Percentiles rank a stretch among this genome's conserved stretches.
Evolutionary conservation across 2,329 filamentous ascomycete species (phyloP).

Genomic region (Blastomyces emzantsi): DNA sequence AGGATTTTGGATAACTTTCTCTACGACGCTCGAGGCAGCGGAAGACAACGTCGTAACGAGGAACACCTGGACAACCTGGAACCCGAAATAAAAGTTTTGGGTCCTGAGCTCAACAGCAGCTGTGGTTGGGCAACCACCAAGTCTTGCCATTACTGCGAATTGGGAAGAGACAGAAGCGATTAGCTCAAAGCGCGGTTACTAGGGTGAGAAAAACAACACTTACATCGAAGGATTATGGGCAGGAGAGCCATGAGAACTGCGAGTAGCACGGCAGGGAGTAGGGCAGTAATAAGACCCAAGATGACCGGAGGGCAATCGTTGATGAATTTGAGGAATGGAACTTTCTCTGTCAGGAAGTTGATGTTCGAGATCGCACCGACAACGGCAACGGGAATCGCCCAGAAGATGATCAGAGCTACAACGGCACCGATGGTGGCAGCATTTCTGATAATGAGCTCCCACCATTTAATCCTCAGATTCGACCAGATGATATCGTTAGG

Average conservation of each 20-base stretch:
- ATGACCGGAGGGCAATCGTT: constrained; percentile 60
- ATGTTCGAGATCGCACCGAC: constrained; percentile 86
- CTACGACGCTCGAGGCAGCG: constrained; percentile 61
- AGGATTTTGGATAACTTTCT: constrained; percentile 56
- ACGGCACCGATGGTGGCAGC: constrained; percentile 64
- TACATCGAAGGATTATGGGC: constrained; percentile 68
- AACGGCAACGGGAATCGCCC: constrained; percentile 65
- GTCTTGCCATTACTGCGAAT: constrained; percentile 59
- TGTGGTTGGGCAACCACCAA: constrained; percentile 69
- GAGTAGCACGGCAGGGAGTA: constrained; percentile 70
- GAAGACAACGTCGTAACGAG: constrained; percentile 75
- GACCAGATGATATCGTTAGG: constrained; percentile 80
- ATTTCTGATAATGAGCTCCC: constrained; percentile 68
- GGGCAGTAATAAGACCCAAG: constrained; percentile 72
- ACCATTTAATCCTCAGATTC: constrained; percentile 75
- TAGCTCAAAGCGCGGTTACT: neutral
- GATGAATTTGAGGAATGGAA: constrained; percentile 67
- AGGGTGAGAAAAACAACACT: constrained; percentile 24
- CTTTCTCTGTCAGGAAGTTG: constrained; percentile 51
- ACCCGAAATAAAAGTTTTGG: constrained; percentile 75
- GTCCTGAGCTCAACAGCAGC: constrained; percentile 79
- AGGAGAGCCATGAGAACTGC: constrained; percentile 80
- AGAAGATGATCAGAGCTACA: constrained; percentile 73
- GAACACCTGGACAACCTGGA: constrained; percentile 76
- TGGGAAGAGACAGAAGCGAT: constrained; percentile 11